These are phyloP conservation scores for Lactarius hengduanensis DNA, from an alignment of 768 basidiomycete species.

Conservation along the genomic window DNA sequence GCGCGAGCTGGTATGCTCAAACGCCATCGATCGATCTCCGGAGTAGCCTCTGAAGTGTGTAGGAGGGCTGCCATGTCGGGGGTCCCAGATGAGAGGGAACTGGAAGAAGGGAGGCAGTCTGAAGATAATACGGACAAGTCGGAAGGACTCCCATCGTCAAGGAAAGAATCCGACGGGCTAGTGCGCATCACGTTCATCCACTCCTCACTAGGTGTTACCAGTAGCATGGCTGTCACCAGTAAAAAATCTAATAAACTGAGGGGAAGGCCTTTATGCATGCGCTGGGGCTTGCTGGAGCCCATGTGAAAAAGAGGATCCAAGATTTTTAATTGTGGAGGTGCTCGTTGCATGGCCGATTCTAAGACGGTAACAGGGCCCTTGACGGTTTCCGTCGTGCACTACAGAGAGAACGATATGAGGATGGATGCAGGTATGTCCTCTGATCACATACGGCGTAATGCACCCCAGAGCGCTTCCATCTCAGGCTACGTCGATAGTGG, in stretches of 20 bases:
- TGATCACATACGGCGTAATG: constrained; percentile 39
- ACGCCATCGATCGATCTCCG: constrained; percentile 23
- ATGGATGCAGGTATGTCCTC: constrained; percentile 3
- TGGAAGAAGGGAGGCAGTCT: background rate
- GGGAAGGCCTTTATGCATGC: constrained; percentile 65
- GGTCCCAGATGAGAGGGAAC: background rate
- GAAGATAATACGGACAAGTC: background rate
- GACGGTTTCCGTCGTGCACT: constrained; percentile 63
- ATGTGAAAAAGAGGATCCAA: constrained; percentile 61
- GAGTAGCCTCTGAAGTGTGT: constrained; percentile 5
- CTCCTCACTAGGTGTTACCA: constrained; percentile 68
- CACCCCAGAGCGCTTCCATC: constrained; percentile 65
- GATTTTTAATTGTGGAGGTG: constrained; percentile 53
- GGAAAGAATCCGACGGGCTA: constrained; percentile 2
- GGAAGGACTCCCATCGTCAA: background rate
- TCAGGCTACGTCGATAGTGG: constrained; percentile 57
- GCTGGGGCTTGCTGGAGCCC: constrained; percentile 48
- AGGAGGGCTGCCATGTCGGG: background rate
- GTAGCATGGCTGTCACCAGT: constrained; percentile 61
- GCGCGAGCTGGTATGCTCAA: background rate
- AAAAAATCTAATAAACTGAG: constrained; percentile 70
- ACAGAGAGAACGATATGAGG: background rate
- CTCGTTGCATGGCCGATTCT: constrained; percentile 49
- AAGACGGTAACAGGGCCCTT: constrained; percentile 67
- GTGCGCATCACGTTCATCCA: constrained; percentile 35